Base-by-base conservation (phyloP, 768 basidiomycete species). In the Coprinopsis marcescibilis region DNA sequence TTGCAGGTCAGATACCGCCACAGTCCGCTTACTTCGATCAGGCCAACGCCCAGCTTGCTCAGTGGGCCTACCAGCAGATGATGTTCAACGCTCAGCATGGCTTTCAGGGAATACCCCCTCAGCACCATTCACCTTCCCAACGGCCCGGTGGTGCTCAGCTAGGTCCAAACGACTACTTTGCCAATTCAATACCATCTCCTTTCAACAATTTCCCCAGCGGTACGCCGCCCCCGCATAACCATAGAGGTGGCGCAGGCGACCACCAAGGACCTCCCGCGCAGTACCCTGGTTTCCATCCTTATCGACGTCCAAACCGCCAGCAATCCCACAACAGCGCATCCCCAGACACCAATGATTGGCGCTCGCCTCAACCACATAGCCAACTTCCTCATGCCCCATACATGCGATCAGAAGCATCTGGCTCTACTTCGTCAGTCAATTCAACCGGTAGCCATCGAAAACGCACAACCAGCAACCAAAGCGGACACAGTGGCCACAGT, bases 1-100 rank as follows among this genome's bases (percentile, higher is more conserved):
- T 74, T 63, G 72, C 73, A 32, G 49, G 49, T 17, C 73, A 68
- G 57, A 62, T 73, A 55, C 75, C 70, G 37, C 61, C 65, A 13
- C 82, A 77, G 55, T 63, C 70, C 53, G 74, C 75, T n/a, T 88
- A 78, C 61, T 88, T 81, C 57, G 85, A 89, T 64, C 85, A 83
- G 12, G 65, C 77, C 10, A 81, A 83, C 53, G 84, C 84, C 43
- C 85, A 84, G 53, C 78, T 88, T 46, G 79, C 86, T 2, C 85
- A 87, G 62, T 91, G 89, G 88, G 85, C 88, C 29, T 91, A 91
- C 67, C 88, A 89, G 65, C 88, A 90, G 58, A 89, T 90, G 88
- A 81, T 91, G 81, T 85, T 80, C 68, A 81, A 77, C 57, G 81
- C 81, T 38, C 77, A 81, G 55, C 78, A 79, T 38, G 70, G 66